Conservation (phyloP, 768 basidiomycete species). For the Amanita inopinata region DNA sequence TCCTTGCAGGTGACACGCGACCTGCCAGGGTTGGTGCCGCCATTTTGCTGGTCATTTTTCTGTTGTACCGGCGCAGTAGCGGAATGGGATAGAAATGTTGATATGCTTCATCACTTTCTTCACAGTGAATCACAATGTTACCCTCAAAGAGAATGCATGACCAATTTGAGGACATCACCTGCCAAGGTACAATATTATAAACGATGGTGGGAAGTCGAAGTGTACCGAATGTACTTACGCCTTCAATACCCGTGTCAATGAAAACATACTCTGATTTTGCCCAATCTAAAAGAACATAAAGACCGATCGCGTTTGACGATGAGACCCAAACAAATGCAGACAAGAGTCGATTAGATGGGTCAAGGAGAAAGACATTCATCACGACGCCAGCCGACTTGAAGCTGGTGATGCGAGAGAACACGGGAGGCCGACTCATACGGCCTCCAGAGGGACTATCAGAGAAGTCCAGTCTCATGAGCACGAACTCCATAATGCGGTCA, state of each 20-base stretch:
- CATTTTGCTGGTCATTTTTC: constrained; percentile 17
- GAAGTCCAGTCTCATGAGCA: constrained; percentile 60
- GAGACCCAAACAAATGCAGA: constrained; percentile 67
- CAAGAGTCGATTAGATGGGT: constrained; percentile 48
- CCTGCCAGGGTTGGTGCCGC: constrained; percentile 31
- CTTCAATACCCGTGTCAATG: constrained; percentile 64
- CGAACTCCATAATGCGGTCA: constrained; percentile 58
- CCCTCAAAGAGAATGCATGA: constrained; percentile 59
- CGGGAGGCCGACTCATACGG: constrained; percentile 28
- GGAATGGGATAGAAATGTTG: constrained; percentile 62
- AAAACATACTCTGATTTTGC: constrained; percentile 56
- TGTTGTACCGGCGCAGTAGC: constrained; percentile 25
- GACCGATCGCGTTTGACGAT: constrained; percentile 40
- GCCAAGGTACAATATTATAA: neutral
- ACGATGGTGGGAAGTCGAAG: constrained; percentile 5
- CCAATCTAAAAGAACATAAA: constrained; percentile 64
- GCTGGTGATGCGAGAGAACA: constrained; percentile 49
- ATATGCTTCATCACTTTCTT: constrained; percentile 53
- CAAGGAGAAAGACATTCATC: constrained; percentile 71
- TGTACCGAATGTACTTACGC: constrained; percentile 35
- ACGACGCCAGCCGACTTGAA: constrained; percentile 61
- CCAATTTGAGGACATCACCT: constrained; percentile 68
- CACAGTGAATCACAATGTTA: constrained; percentile 66
- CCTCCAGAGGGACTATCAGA: constrained; percentile 34
- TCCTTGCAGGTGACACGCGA: constrained; percentile 33